phyloP scores from a whole-genome alignment of 2,329 filamentous ascomycete genomes.

The Fusarium humuli region DNA sequence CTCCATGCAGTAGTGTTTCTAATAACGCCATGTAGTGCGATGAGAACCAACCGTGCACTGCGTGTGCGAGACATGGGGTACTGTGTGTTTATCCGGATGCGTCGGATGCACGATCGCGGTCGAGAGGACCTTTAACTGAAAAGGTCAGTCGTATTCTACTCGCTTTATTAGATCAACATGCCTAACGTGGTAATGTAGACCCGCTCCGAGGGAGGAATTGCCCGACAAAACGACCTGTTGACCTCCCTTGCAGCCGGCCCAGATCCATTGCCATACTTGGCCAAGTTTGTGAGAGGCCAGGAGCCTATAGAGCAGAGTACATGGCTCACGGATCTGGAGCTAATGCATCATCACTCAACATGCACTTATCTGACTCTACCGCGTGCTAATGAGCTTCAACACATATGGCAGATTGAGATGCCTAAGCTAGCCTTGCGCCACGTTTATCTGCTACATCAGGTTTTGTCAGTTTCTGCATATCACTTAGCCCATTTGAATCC shows the following conservation, averaged over 20 bases:
- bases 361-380: constrained; percentile 49
- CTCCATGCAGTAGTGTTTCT: too few species aligned
- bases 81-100: constrained; percentile 48
- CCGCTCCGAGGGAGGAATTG: neutral
- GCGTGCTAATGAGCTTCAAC: constrained; percentile 43
- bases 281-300: constrained; percentile 39
- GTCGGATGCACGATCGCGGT: constrained; percentile 10
- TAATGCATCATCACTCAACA: constrained; percentile 53
- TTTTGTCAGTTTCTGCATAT: constrained; percentile 49
- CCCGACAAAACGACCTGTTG: neutral
- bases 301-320: constrained; percentile 25
- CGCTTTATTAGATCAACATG: neutral
- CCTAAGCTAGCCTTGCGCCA: constrained; percentile 46
- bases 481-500: constrained; percentile 48
- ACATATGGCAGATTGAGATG: constrained; percentile 49
- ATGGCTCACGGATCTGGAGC: constrained; percentile 53
- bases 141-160: neutral
- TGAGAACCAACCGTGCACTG: constrained; percentile 53
- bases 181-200: constrained; percentile 3
- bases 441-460: constrained; percentile 49
- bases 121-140: constrained; percentile 11
- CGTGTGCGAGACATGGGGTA: constrained; percentile 52
- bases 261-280: constrained; percentile 40
- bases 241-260: constrained; percentile 19
- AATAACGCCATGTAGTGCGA: constrained; percentile 48